These are phyloP conservation scores for Bocquillonia castaneifolia DNA, from an alignment of 441 rosid species.

Conservation along the genomic window DNA sequence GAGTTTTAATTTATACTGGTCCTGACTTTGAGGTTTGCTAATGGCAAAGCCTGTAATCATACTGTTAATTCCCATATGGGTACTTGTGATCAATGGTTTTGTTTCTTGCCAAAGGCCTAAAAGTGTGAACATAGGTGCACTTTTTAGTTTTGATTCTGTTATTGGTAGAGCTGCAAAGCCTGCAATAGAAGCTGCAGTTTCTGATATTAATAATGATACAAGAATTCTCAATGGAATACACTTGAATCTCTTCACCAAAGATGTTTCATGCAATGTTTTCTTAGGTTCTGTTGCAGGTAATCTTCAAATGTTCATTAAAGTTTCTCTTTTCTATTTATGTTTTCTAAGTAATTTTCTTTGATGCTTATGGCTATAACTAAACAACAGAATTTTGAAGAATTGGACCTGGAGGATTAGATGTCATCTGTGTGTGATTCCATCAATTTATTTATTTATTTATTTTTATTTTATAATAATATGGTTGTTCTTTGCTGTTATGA, in stretches of 20 bases:
- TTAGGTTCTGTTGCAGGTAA: slow-evolving; percentile 65
- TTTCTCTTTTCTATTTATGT: not conserved
- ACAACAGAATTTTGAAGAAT: not conserved
- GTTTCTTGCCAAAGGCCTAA: slow-evolving; percentile 46
- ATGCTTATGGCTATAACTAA: not conserved
- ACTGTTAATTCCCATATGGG: slow-evolving; percentile 27
- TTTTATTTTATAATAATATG: not conserved
- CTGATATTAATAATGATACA: slow-evolving; percentile 56
- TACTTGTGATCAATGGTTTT: slow-evolving; percentile 31
- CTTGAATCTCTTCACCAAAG: slow-evolving; percentile 40
- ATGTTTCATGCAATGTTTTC: slow-evolving; percentile 61
- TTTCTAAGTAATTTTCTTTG: not conserved
- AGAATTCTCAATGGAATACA: slow-evolving; percentile 50
- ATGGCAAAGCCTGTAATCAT: slow-evolving; percentile 1
- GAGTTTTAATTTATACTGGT: too few species aligned
- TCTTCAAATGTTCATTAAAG: not conserved
- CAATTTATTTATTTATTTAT: not conserved
- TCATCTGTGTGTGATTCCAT: not conserved
- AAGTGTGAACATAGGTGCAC: slow-evolving; percentile 59
- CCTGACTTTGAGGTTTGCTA: too few species aligned
- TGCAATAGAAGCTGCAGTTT: slow-evolving; percentile 61
- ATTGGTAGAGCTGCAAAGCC: slow-evolving; percentile 76
- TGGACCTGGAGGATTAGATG: not conserved
- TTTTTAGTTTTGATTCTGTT: slow-evolving; percentile 61
- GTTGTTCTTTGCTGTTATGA: too few species aligned